Conservation (phyloP, 305 asterid species). For the Caryopteris hybrid region DNA sequence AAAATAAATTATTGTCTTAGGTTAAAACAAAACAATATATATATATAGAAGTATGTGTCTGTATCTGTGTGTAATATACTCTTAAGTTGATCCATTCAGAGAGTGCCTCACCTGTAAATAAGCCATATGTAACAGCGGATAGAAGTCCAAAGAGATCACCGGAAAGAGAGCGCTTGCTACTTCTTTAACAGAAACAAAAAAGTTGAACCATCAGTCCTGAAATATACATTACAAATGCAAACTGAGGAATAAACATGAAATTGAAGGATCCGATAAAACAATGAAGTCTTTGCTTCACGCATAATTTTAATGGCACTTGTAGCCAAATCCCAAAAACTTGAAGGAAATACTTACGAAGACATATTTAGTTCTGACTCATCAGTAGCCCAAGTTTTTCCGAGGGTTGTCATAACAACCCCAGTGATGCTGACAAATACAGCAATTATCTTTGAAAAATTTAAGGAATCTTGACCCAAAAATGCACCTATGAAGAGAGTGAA, state of each 20-base stretch:
- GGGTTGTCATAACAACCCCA: constrained; percentile 92
- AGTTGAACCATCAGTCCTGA: constrained; percentile 63
- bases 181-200: constrained; percentile 64
- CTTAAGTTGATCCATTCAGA: constrained; percentile 2
- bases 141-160: constrained; percentile 96
- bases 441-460: constrained; percentile 62
- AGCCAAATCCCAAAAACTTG: not conserved
- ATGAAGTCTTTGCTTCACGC: not conserved
- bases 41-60: too few species aligned
- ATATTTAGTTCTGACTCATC: constrained; percentile 60
- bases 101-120: constrained; percentile 73
- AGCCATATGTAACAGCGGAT: constrained; percentile 80
- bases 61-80: too few species aligned
- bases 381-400: constrained; percentile 97
- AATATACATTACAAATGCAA: constrained; percentile 36
- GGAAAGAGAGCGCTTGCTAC: constrained; percentile 70
- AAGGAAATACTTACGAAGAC: constrained; percentile 58
- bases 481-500: constrained; percentile 95
- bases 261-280: not conserved
- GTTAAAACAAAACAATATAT: too few species aligned
- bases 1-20: too few species aligned
- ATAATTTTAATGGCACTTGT: not conserved
- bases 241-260: constrained; percentile 34
- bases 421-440: constrained; percentile 95
- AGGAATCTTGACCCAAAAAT: constrained; percentile 86